Base-by-base conservation (phyloP, 2,329 filamentous ascomycete genomes). In the Beauveria varroae region DNA sequence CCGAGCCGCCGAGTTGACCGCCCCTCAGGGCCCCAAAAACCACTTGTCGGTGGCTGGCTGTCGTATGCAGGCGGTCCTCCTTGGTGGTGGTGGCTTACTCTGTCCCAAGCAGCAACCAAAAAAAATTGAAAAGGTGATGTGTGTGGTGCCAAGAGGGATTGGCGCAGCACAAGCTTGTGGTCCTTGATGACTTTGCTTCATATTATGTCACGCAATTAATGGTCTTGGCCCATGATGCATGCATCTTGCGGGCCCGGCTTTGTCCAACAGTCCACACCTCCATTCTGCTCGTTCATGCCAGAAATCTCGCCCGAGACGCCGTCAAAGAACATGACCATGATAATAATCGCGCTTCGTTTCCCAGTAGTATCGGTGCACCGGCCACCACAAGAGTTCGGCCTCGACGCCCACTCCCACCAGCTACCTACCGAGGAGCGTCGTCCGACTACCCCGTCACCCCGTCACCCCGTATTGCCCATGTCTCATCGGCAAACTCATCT, bases 71-170 rank as follows among this genome's bases (percentile, higher is more conserved):
- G 34, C 34, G 34, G 30, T 12, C 30, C 30, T 34, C 12, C 12
- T 34, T 34, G 30, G 30, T 34, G 10, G 30, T 34, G 10, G 30
- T 34, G 30, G 28, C 28, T 30, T 28, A 7, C 26, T 28, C 2
- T 30, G 28, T 30, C 28, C 28, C 28, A 30, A 30, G 28, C 2
- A 34, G 30, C 9, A 34, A 34, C 0, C 3, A 14, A 14, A 34
- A 14, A 34, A 12, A 12, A 12, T 1, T 5, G 5, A 34, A 12
- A 34, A 34, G 10, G 30, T 59, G 14, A 57, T 22, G 54, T 24
- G 28, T 18, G 54, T 24, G 28, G 24, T 59, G 57, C 57, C 57
- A 59, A 59, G 57, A 58, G 30, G n/a, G 37, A 43, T 24, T 51
- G 24, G 56, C n/a, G 46, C 56, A 20, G 56, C 40, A 43, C 26